Evolutionary conservation across 139 green algal species (phyloP).

Genomic region (Spirogloea muscicola): DNA sequence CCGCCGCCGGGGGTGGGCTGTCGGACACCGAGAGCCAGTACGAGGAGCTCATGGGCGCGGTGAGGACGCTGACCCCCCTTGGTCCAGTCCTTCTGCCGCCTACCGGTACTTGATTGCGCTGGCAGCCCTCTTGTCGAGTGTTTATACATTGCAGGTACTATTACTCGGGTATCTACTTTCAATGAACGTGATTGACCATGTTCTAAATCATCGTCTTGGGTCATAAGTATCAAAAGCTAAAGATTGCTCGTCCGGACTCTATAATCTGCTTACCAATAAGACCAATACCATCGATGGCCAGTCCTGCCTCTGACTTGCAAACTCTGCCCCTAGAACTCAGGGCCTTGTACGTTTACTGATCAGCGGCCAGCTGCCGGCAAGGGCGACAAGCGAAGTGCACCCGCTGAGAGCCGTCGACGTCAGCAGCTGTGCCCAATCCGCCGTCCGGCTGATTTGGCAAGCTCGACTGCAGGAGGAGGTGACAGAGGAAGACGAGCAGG

Average conservation of each 20-base stretch:
- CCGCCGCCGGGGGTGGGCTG: too few species aligned
- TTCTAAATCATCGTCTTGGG: not conserved
- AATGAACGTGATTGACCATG: not conserved
- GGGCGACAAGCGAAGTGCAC: conserved; percentile 43
- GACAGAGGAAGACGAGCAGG: conserved; percentile 65
- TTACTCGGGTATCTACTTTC: not conserved
- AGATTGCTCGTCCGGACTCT: too few species aligned
- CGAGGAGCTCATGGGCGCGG: conserved; percentile 2
- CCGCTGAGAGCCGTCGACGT: not conserved
- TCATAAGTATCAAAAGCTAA: too few species aligned
- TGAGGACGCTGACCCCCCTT: not conserved
- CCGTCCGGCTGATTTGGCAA: not conserved
- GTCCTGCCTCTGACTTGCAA: not conserved
- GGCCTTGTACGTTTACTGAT: too few species aligned
- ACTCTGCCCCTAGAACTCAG: not conserved
- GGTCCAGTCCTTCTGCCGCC: conserved; percentile 23
- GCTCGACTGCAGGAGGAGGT: conserved; percentile 36
- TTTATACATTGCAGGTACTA: conserved; percentile 2
- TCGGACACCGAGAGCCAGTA: conserved; percentile 34
- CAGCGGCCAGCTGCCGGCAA: conserved; percentile 36
- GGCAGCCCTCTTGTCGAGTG: not conserved
- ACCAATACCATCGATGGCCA: not conserved
- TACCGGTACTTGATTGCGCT: not conserved
- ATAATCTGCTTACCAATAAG: too few species aligned
- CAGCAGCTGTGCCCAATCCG: conserved; percentile 1